Conservation (phyloP, 2,329 filamentous ascomycete genomes). For the Harringtonia lauricola region DNA sequence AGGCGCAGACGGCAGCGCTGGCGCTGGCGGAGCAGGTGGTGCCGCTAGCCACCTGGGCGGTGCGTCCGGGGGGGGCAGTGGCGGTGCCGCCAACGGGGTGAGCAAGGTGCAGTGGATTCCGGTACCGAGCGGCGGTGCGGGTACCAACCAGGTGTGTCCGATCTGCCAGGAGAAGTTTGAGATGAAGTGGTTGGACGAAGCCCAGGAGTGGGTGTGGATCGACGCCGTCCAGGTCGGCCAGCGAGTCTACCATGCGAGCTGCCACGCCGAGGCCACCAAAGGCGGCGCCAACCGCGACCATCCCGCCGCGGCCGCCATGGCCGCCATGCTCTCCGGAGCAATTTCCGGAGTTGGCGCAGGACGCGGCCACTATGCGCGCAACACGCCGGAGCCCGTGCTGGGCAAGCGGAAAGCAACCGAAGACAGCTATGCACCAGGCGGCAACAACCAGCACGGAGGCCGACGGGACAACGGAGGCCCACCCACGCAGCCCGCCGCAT, state of each 20-base stretch:
- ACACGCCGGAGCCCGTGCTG: slow-evolving; percentile 9
- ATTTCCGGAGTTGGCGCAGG: not conserved
- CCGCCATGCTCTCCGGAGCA: slow-evolving; percentile 5
- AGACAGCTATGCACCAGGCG: not conserved
- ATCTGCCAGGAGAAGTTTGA: slow-evolving; percentile 96
- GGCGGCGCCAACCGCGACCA: slow-evolving; percentile 32
- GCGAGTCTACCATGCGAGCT: slow-evolving; percentile 81
- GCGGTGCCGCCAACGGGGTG: not conserved
- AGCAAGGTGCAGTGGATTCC: slow-evolving; percentile 61
- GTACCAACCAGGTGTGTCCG: slow-evolving; percentile 70
- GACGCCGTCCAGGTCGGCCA: slow-evolving; percentile 71
- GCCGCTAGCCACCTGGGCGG: slow-evolving; percentile 21
- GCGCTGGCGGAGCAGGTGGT: slow-evolving; percentile 9
- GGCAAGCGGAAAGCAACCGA: slow-evolving; percentile 12
- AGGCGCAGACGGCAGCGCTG: slow-evolving; percentile 20
- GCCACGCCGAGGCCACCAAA: slow-evolving; percentile 70
- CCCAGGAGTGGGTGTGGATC: slow-evolving; percentile 94
- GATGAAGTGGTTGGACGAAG: slow-evolving; percentile 82
- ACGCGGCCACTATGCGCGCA: not conserved
- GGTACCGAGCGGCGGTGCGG: slow-evolving; percentile 67
- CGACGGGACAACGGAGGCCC: not conserved
- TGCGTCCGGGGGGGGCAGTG: slow-evolving; percentile 17
- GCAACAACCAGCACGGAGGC: not conserved
- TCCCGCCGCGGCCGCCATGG: slow-evolving; percentile 10
- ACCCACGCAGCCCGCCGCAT: too few species aligned